These are phyloP conservation scores for Lasiosphaeris hirsuta DNA, from an alignment of 495 filamentous ascomycete genomes.

Conservation along the genomic window DNA sequence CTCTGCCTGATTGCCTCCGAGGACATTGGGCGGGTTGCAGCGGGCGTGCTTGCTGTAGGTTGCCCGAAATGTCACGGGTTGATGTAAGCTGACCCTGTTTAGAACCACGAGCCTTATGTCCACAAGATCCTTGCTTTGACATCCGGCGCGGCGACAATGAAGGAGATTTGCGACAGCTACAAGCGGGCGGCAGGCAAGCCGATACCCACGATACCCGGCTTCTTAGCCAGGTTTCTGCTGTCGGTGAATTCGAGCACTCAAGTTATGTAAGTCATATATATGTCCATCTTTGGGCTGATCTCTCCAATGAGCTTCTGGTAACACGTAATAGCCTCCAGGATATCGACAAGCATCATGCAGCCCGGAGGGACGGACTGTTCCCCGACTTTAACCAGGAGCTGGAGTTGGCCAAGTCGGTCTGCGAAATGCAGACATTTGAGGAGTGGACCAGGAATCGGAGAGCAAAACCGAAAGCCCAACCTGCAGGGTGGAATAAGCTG, in stretches of 20 bases:
- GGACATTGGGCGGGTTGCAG: constrained; percentile 39
- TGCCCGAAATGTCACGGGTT: not conserved
- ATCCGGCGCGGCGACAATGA: constrained; percentile 26
- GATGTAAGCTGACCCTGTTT: not conserved
- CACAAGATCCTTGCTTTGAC: constrained; percentile 23
- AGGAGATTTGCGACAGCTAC: constrained; percentile 22
- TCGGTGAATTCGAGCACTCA: constrained; percentile 22
- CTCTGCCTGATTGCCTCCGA: constrained; percentile 29
- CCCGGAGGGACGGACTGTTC: constrained; percentile 19
- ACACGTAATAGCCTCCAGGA: constrained; percentile 13
- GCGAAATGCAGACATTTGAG: constrained; percentile 24
- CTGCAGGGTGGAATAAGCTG: constrained; percentile 22
- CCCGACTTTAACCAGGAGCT: constrained; percentile 22
- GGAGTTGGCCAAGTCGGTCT: constrained; percentile 23
- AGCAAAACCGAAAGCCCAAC: not conserved
- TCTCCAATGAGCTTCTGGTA: not conserved
- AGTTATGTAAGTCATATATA: constrained; percentile 14
- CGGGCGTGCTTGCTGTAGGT: constrained; percentile 31
- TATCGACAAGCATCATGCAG: constrained; percentile 22
- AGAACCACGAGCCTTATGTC: constrained; percentile 28
- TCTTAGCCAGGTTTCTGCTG: constrained; percentile 19
- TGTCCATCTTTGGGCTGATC: not conserved
- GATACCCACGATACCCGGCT: constrained; percentile 22
- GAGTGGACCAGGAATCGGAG: constrained; percentile 18
- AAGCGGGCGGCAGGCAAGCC: constrained; percentile 22